A percentile compares a stretch with the other conserved stretches of the same genome.
These are phyloP conservation scores for Fusarium cicatricum DNA, from an alignment of 2,329 filamentous ascomycete species.

Conservation along the genomic window DNA sequence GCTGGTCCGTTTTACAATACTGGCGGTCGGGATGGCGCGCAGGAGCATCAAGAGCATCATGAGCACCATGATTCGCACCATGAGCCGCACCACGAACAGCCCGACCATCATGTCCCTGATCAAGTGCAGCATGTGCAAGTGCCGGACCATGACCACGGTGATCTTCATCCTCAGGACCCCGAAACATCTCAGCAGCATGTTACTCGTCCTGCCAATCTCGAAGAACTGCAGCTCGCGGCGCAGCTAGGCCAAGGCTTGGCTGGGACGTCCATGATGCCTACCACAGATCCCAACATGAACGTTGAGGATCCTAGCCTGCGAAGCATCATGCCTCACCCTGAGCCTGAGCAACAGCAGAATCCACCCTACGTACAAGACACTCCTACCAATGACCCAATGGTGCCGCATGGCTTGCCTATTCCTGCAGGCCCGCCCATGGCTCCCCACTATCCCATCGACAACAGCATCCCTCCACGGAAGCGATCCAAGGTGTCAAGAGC, in stretches of 20 bases:
- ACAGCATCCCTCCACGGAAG: slow-evolving; percentile 74
- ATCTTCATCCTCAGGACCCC: slow-evolving; percentile 45
- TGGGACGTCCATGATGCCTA: slow-evolving; percentile 57
- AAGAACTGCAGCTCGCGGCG: slow-evolving; percentile 66
- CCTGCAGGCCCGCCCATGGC: slow-evolving; percentile 49
- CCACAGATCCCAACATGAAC: slow-evolving; percentile 55
- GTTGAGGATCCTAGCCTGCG: slow-evolving; percentile 55
- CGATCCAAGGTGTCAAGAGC: slow-evolving; percentile 87
- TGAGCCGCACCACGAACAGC: slow-evolving; percentile 32
- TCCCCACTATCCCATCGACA: slow-evolving; percentile 55
- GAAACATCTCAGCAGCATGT: slow-evolving; percentile 53
- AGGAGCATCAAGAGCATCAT: slow-evolving; percentile 43
- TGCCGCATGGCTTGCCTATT: slow-evolving; percentile 48
- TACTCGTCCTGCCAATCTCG: slow-evolving; percentile 56
- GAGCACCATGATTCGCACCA: slow-evolving; percentile 35
- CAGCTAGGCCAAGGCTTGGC: slow-evolving; percentile 65
- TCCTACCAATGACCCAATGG: slow-evolving; percentile 48
- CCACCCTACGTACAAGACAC: slow-evolving; percentile 51
- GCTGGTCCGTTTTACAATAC: slow-evolving; percentile 55
- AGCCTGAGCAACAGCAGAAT: slow-evolving; percentile 49
- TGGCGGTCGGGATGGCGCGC: slow-evolving; percentile 45
- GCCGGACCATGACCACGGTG: slow-evolving; percentile 44
- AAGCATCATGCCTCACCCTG: slow-evolving; percentile 55
- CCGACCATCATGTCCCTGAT: slow-evolving; percentile 42
- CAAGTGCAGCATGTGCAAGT: slow-evolving; percentile 43